phyloP scores from a whole-genome alignment of 1,284 basidiomycete genomes.

The Cutaneotrichosporon dermatis region DNA sequence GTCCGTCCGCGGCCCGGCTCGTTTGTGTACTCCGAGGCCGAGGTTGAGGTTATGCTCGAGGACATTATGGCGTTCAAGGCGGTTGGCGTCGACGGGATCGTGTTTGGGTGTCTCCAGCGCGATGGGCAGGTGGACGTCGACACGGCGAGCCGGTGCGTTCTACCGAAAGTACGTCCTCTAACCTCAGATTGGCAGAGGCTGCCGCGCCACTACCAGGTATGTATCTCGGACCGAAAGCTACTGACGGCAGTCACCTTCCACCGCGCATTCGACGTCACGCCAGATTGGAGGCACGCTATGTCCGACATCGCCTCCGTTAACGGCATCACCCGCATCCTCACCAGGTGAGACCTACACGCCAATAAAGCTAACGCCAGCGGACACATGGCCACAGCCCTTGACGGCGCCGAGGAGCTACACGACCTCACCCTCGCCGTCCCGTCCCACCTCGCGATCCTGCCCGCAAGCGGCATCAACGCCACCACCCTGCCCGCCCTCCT shows the following conservation, averaged over 20 bases:
- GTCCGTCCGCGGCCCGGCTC: conserved; percentile 70
- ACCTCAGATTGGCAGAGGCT: conserved; percentile 52
- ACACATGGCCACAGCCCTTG: conserved; percentile 24
- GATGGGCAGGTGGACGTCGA: conserved; percentile 61
- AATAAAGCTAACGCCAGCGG: conserved; percentile 11
- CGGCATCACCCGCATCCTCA: conserved; percentile 67
- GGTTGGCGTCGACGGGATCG: conserved; percentile 60
- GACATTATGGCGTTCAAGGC: conserved; percentile 55
- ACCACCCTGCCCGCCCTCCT: conserved; percentile 46
- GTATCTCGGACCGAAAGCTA: neutral
- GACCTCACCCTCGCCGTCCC: conserved; percentile 60
- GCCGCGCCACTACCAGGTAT: conserved; percentile 62
- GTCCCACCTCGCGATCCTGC: conserved; percentile 49
- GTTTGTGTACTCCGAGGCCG: conserved; percentile 63
- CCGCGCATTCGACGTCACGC: conserved; percentile 71
- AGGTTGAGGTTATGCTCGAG: conserved; percentile 65
- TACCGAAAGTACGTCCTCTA: neutral
- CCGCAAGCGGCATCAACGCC: conserved; percentile 26
- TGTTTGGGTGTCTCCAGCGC: conserved; percentile 61
- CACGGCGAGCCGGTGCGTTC: conserved; percentile 47
- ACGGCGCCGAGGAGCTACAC: conserved; percentile 46
- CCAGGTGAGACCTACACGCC: conserved; percentile 53
- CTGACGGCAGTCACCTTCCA: conserved; percentile 66
- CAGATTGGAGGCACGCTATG: conserved; percentile 57
- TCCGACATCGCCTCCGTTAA: conserved; percentile 56